Evolutionary conservation across 2,329 filamentous ascomycete species (phyloP), one percentile per base, ranked within the genome.

Genomic region (Amauroascus niger): DNA sequence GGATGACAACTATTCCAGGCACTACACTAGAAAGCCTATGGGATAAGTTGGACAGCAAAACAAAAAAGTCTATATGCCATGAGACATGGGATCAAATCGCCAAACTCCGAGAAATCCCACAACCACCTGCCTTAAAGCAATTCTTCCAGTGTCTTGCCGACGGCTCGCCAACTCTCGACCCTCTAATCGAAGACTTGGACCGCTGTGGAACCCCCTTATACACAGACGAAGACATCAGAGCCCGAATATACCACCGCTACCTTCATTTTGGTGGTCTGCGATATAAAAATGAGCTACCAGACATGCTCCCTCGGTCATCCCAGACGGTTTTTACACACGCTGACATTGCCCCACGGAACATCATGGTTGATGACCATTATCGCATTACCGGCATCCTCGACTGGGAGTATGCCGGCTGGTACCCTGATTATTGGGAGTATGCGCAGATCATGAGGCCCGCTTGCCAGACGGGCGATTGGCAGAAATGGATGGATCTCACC

Each of bases 361-460:
- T 60, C n/a, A 48, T 61, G 37, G 58, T 57, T 39, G 55, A 55
- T 53, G 41, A 58, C 16, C 41, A 52, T n/a, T 43, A 55, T 30
- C 52, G 49, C 22, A 58, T 60, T 14, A 58, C 53, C 1, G 60
- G 55, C 3, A 49, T 60, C 24, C 39, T 60, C 18, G 58, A 61
- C 39, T 61, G 58, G 57, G 60, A 60, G 40, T 58, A 53, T 41
- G 54, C 58, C 8, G 60, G 59, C 16, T 58, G 58, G 59, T 59
- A 60, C 41, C 52, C 59, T 3, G 48, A 56, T 28, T 56, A 56
- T 28, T 55, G 41, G 53, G 48, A 52, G 59, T 71, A 71, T 59
- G 64, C 66, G 26, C 65, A 66, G 55, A 65, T 67, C 24, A 54
- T 65, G 56, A 58, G 59, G 37, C 62, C 61, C 18, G 61, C 61